These are phyloP conservation scores for Hydnum rufescens DNA, from an alignment of 768 basidiomycete species.

Conservation along the genomic window DNA sequence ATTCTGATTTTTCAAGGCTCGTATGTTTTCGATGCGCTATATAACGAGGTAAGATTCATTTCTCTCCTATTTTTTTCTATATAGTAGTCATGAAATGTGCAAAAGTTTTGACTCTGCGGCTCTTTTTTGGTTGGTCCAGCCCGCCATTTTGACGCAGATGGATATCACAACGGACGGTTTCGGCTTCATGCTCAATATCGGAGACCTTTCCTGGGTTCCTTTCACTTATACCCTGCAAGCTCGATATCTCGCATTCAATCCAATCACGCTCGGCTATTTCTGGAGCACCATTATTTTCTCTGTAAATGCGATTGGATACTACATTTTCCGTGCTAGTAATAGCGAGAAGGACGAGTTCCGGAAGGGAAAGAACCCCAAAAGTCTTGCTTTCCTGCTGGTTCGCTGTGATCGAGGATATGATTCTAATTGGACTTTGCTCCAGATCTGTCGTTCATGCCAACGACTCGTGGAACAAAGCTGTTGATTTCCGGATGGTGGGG, in stretches of 20 bases:
- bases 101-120: background rate
- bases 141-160: constrained; percentile 84
- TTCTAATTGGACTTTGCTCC: background rate
- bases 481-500: constrained; percentile 99
- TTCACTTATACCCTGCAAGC: constrained; percentile 89
- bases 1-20: constrained; percentile 68
- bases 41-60: constrained; percentile 52
- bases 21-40: constrained; percentile 74
- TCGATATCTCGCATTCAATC: constrained; percentile 83
- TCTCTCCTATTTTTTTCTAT: background rate
- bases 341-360: constrained; percentile 92
- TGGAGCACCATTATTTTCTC: constrained; percentile 37
- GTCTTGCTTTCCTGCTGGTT: constrained; percentile 25
- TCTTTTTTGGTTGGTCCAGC: constrained; percentile 24
- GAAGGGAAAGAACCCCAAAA: constrained; percentile 84
- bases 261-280: constrained; percentile 49
- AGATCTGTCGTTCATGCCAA: constrained; percentile 67
- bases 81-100: too few species aligned
- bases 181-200: constrained; percentile 92
- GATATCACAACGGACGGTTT: constrained; percentile 96
- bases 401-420: too few species aligned
- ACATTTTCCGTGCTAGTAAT: constrained; percentile 77
- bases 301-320: constrained; percentile 58
- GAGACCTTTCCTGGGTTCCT: constrained; percentile 86
- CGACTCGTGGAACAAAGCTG: constrained; percentile 71